A percentile compares a stretch with the other conserved stretches of the same genome.
These are phyloP conservation scores for Citrus sp. DNA, from an alignment of 345 rosid genomes.

Conservation along the genomic window DNA sequence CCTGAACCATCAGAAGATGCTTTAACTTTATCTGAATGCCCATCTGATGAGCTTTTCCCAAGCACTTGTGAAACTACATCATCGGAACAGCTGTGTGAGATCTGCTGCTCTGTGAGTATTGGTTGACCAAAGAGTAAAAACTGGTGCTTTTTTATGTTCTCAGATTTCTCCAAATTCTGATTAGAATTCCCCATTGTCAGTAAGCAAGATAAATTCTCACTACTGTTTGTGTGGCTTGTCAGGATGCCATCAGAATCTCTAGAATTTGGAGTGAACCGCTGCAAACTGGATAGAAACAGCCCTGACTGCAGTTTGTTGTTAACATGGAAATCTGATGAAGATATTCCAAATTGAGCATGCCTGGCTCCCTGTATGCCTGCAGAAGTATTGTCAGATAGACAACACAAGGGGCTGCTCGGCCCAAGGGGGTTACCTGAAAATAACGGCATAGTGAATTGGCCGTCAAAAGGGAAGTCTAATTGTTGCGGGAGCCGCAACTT, in stretches of 20 bases:
- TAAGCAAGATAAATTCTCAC: constrained; percentile 64
- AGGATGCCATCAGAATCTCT: constrained; percentile 37
- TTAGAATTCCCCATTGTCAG: constrained; percentile 65
- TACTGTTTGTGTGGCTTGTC: constrained; percentile 30
- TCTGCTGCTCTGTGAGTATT: constrained; percentile 69
- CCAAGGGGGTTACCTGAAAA: constrained; percentile 50
- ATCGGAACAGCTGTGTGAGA: constrained; percentile 35
- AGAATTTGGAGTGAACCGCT: constrained; percentile 39
- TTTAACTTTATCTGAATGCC: constrained; percentile 23
- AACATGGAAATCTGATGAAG: constrained; percentile 65
- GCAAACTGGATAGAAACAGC: constrained; percentile 53
- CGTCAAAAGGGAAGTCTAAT: constrained; percentile 52
- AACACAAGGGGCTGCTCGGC: constrained; percentile 51
- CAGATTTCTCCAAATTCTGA: constrained; percentile 48
- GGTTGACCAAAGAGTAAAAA: constrained; percentile 88
- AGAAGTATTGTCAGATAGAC: constrained; percentile 66
- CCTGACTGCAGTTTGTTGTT: constrained; percentile 61
- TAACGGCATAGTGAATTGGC: constrained; percentile 50
- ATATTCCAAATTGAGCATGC: constrained; percentile 84
- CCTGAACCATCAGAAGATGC: constrained; percentile 25
- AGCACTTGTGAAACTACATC: constrained; percentile 37
- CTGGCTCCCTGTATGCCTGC: constrained; percentile 99
- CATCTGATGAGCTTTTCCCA: constrained; percentile 27
- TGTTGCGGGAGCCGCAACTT: constrained; percentile 68
- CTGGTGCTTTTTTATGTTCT: constrained; percentile 54